Evolutionary conservation across 768 basidiomycete genomes (phyloP), one percentile per base, ranked within the genome.

Genomic region (Suillus spraguei): DNA sequence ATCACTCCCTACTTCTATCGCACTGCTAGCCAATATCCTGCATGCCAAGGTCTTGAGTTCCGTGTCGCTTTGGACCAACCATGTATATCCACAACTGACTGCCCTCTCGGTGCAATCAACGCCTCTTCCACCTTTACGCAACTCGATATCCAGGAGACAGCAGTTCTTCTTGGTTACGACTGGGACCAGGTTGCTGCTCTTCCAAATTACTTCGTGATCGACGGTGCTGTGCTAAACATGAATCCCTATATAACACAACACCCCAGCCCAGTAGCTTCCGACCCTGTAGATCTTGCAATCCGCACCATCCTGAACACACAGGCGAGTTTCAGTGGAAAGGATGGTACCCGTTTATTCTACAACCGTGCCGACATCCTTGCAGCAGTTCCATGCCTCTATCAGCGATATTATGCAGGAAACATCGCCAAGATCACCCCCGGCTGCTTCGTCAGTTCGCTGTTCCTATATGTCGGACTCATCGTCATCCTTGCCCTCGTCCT

Each of bases 341-440:
- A 99, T 71, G 97, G 87, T 1, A 98, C 97, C 0, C 87, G 91
- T 53, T 80, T 95, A 36, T 97, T 99, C 73, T 88, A 85, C 74
- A 90, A 88, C 75, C 84, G 87, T 52, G 67, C 82, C 7, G 83
- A 85, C 60, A 84, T 94, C 62, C 80, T 84, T 65, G 79, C 82
- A 11, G 87, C 92, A 28, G 82, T 97, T 4, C 83, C 87, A 11
- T 99, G 97, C 76, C 82, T 99, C 60, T 82, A 83, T 60, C 79
- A 93, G 69, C 87, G 97, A 14, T 99, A 97, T 76, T 86, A 86
- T 59, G 96, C 95, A 0, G 97, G 97, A 24, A 91, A 92, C 73
- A 98, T 99, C 66, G 97, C 98, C 81, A 97, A 98, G 78, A 82
- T 97, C 72, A 90, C 95, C 0, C 94, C 97, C 7, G 97, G 97